Conservation (phyloP, 805 yeast species). For the Nakazawaea ishiwadae region DNA sequence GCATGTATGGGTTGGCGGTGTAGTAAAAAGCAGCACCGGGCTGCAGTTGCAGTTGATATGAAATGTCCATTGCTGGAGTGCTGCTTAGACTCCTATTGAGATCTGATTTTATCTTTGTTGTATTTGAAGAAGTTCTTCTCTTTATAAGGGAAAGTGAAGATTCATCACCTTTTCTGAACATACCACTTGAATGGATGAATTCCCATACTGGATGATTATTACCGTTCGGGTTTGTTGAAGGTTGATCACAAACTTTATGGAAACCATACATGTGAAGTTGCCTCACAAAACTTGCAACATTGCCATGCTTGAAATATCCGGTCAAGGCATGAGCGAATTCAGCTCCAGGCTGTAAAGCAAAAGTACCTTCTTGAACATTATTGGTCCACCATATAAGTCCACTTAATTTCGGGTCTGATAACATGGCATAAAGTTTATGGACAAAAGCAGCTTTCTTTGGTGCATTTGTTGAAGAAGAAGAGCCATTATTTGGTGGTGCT, state of each 20-base stretch:
- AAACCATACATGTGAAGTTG: slow-evolving; percentile 96
- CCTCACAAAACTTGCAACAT: slow-evolving; percentile 88
- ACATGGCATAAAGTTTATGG: slow-evolving; percentile 59
- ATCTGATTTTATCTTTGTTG: slow-evolving; percentile 11
- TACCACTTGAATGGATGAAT: slow-evolving; percentile 48
- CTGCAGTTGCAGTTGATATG: slow-evolving; percentile 8
- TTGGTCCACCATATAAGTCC: slow-evolving; percentile 62
- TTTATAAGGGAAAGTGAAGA: slow-evolving; percentile 39
- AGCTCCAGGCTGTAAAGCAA: slow-evolving; percentile 60
- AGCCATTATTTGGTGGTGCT: no score
- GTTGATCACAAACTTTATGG: slow-evolving; percentile 64
- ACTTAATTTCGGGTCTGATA: slow-evolving; percentile 46
- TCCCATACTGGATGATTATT: slow-evolving; percentile 42
- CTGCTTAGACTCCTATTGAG: slow-evolving; percentile 1
- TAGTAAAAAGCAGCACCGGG: slow-evolving; percentile 3
- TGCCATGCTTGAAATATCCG: slow-evolving; percentile 89
- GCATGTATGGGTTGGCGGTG: slow-evolving; percentile 9
- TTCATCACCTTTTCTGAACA: slow-evolving; percentile 44
- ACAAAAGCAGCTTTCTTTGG: slow-evolving; percentile 58
- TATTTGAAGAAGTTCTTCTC: slow-evolving; percentile 39
- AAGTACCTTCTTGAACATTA: slow-evolving; percentile 43
- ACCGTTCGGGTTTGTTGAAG: slow-evolving; percentile 13
- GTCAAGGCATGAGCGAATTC: slow-evolving; percentile 59
- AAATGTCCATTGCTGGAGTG: slow-evolving; percentile 4
- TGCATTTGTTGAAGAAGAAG: neutral